Percentiles rank a stretch among this genome's conserved stretches.
phyloP scores from a whole-genome alignment of 2,329 filamentous ascomycete genomes.

The Bertia moriformis region DNA sequence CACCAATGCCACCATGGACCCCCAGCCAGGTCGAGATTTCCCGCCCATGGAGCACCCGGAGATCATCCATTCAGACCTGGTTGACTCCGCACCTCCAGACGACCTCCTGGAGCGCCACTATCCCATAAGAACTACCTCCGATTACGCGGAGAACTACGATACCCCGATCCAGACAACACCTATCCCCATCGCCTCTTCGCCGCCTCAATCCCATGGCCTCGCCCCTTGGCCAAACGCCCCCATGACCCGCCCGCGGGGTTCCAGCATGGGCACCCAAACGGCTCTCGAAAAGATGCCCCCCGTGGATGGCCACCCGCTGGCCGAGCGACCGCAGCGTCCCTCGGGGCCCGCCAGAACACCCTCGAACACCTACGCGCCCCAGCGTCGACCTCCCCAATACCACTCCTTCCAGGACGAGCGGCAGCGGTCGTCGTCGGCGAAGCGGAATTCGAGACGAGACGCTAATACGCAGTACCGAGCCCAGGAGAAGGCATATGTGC shows the following conservation, averaged over 20 bases:
- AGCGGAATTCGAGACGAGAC: constrained; percentile 36
- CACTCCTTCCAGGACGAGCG: constrained; percentile 19
- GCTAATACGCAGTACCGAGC: constrained; percentile 37
- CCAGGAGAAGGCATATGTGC: constrained; percentile 89
- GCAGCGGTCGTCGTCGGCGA: constrained; percentile 25
- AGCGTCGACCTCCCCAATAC: constrained; percentile 29
- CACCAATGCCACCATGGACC: too few relatives aligned
- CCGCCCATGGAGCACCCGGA: not conserved
- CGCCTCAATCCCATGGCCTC: not conserved
- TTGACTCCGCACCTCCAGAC: not conserved
- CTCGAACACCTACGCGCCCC: constrained; percentile 66
- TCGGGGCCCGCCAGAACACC: constrained; percentile 57
- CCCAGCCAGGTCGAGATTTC: not conserved
- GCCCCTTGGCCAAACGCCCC: not conserved
- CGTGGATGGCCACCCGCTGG: not conserved
- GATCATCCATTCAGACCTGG: not conserved
- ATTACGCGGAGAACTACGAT: not conserved
- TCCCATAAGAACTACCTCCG: not conserved
- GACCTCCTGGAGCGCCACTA: not conserved
- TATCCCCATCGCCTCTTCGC: not conserved
- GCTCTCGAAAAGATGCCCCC: not conserved
- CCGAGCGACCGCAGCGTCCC: constrained; percentile 35
- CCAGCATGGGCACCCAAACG: not conserved
- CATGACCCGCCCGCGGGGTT: not conserved
- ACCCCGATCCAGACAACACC: not conserved